Conservation (phyloP, 768 basidiomycete genomes). For the Tulasnella sp. region DNA sequence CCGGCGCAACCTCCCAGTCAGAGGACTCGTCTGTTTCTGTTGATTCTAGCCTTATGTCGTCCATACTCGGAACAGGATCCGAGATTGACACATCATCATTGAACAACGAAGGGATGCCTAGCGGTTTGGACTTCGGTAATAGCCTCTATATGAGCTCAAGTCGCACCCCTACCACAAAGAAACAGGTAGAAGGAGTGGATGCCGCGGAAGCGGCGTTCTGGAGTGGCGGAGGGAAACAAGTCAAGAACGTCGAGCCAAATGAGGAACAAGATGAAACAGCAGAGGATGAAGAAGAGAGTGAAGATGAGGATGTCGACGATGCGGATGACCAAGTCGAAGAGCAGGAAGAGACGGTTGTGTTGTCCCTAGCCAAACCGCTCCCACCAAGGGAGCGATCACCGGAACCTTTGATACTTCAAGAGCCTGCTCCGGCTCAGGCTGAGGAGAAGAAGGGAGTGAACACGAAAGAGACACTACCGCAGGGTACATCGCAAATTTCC, state of each 20-base stretch:
- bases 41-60: constrained; percentile 4
- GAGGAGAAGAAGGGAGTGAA: neutral
- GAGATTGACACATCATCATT: neutral
- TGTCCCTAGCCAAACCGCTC: too few species aligned
- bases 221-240: constrained; percentile 1
- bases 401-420: neutral
- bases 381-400: neutral
- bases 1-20: neutral
- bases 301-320: neutral
- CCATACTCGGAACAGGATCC: neutral
- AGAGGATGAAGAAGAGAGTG: constrained; percentile 1
- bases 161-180: constrained; percentile 1
- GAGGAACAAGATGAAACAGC: neutral
- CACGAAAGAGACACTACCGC: neutral
- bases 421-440: neutral
- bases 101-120: neutral
- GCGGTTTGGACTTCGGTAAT: constrained; percentile 10
- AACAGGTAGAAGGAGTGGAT: neutral
- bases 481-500: neutral
- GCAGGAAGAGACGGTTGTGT: constrained; percentile 4
- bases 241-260: neutral
- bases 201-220: constrained; percentile 7
- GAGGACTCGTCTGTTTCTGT: neutral
- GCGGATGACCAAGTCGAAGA: neutral
- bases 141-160: constrained; percentile 1